Evolutionary conservation across 1,284 basidiomycete species (phyloP), one percentile per base, ranked within the genome.

Genomic region (Pyrrhoderma noxium): DNA sequence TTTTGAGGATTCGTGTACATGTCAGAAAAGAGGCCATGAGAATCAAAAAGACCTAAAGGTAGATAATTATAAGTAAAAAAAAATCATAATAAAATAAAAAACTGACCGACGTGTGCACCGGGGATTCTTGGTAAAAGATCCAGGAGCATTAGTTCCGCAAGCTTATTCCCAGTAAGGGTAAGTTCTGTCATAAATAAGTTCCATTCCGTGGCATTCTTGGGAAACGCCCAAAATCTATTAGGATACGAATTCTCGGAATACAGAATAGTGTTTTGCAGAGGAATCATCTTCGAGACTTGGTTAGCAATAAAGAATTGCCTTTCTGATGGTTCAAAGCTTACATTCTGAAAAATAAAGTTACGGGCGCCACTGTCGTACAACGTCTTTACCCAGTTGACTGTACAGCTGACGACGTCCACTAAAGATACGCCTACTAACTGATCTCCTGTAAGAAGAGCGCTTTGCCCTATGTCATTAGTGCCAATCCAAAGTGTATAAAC

Each of bases 401-500:
- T 68, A 50, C 74, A 75, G 18, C 60, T 51, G 16, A 68, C 62
- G 3, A 68, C 68, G 38, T 72, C 62, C 4, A 73, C 72, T 50
- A 76, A 59, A 4, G 69, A 73, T 7, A 70, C 68, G 0, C 64
- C 67, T 0, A 64, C 60, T 0, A 61, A 54, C 47, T 67, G 61
- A 3, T 61, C 55, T 1, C 71, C 72, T 0, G 70, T 72, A n/a
- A 74, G 48, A n/a, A 74, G 59, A 19, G 62, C 67, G 19, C 57
- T 59, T 19, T 43, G 66, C 3, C 74, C 74, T 7, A 75, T 60
- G 57, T 74, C 73, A 55, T 74, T 75, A 11, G 73, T 73, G 9
- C 73, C 73, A 51, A 75, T 76, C 74, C 73, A 75, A 5, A 76
- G 62, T 14, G 71, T 72, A 55, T 70, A 74, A 8, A 75, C 56